phyloP scores from a whole-genome alignment of 2,329 filamentous ascomycete species.

The Epichloe scottii region DNA sequence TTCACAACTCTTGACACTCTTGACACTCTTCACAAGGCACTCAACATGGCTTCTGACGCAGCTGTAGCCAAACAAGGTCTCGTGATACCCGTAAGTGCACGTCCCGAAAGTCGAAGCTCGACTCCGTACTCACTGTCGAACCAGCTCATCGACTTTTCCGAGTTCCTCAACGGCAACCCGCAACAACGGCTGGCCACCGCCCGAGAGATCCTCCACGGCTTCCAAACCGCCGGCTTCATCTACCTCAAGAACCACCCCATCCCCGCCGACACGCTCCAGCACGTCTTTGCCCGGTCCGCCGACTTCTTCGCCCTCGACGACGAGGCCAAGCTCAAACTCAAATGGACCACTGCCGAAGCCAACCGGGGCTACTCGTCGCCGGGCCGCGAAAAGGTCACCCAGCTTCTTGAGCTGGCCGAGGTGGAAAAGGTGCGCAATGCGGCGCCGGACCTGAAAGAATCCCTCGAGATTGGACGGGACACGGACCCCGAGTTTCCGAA shows the following conservation, averaged over 20 bases:
- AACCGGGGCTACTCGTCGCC: conserved; percentile 63
- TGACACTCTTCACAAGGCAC: background rate
- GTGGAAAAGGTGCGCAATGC: conserved; percentile 44
- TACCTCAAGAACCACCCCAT: conserved; percentile 77
- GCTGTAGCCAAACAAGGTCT: conserved; percentile 40
- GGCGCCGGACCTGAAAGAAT: conserved; percentile 54
- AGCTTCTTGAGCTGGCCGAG: conserved; percentile 38
- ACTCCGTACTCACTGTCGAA: background rate
- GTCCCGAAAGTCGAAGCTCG: too few species aligned
- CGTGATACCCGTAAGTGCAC: conserved; percentile 37
- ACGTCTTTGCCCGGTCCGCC: conserved; percentile 55
- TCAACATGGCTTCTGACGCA: conserved; percentile 21
- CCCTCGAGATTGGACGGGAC: conserved; percentile 51
- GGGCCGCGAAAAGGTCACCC: conserved; percentile 59
- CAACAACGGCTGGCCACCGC: conserved; percentile 53
- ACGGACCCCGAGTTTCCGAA: conserved; percentile 53
- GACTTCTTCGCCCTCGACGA: conserved; percentile 56
- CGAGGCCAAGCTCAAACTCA: conserved; percentile 50
- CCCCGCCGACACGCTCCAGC: conserved; percentile 39
- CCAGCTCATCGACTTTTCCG: conserved; percentile 48
- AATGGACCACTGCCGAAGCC: conserved; percentile 59
- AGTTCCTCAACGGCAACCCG: conserved; percentile 52
- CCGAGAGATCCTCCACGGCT: conserved; percentile 60
- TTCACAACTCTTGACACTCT: too few species aligned
- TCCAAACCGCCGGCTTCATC: conserved; percentile 79